These are phyloP conservation scores for Kluyveromyces lactis DNA, from an alignment of 805 yeast species.

Conservation along the genomic window DNA sequence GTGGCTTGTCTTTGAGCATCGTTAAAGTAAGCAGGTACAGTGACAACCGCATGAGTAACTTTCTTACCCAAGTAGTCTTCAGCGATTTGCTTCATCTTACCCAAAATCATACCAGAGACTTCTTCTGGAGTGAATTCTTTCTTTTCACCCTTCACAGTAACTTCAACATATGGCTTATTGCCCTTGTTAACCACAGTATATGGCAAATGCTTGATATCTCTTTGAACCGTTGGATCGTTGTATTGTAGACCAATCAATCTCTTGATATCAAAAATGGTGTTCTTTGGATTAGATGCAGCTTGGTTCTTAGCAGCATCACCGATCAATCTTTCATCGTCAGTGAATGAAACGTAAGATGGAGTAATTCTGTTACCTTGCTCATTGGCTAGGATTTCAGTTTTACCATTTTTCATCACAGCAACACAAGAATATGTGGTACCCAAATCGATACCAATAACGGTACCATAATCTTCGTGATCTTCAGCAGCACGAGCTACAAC, in stretches of 20 bases:
- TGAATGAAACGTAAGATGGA: conserved; percentile 90
- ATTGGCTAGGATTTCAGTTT: conserved; percentile 88
- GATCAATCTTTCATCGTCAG: conserved; percentile 83
- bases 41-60: conserved; percentile 85
- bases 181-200: conserved; percentile 58
- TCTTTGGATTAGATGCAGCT: conserved; percentile 79
- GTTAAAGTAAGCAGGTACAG: conserved; percentile 89
- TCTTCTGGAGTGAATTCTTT: conserved; percentile 87
- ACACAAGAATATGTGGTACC: conserved; percentile 98
- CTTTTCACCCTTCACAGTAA: conserved; percentile 61
- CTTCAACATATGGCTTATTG: conserved; percentile 80
- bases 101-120: conserved; percentile 83
- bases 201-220: conserved; percentile 78
- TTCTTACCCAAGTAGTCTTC: conserved; percentile 80
- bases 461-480: conserved; percentile 44
- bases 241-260: conserved; percentile 83
- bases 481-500: conserved; percentile 30
- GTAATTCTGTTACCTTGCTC: conserved; percentile 98
- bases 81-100: conserved; percentile 88
- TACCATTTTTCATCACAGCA: conserved; percentile 75
- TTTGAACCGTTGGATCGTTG: conserved; percentile 68
- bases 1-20: conserved; percentile 95
- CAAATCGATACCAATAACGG: conserved; percentile 88
- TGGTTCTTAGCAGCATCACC: conserved; percentile 98
- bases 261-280: conserved; percentile 87